Conservation (phyloP, 768 basidiomycete species). For the Boletus eberwhitei region DNA sequence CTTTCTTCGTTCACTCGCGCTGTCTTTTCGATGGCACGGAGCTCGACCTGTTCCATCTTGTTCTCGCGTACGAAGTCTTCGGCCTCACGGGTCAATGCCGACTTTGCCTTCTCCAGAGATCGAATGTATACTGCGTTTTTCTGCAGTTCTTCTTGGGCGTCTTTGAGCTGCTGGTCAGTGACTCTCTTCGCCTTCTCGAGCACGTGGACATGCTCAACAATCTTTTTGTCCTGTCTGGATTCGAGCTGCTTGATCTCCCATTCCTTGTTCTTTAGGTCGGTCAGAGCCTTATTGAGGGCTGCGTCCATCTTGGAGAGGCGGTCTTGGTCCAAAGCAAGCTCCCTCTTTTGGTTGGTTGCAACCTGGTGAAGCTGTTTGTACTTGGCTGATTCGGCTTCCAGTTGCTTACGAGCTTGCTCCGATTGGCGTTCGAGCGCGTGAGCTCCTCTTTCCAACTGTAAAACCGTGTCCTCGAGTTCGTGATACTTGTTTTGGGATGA, state of each 20-base stretch:
- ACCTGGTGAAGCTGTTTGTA: slow-evolving; percentile 73
- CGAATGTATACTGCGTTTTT: slow-evolving; percentile 73
- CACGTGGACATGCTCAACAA: slow-evolving; percentile 96
- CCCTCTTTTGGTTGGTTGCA: slow-evolving; percentile 59
- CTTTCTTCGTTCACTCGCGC: slow-evolving; percentile 59
- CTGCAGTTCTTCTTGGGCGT: slow-evolving; percentile 75
- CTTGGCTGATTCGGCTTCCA: slow-evolving; percentile 70
- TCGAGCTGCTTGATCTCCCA: slow-evolving; percentile 85
- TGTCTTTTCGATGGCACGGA: slow-evolving; percentile 68
- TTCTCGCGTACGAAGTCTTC: slow-evolving; percentile 79
- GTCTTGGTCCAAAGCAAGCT: slow-evolving; percentile 66
- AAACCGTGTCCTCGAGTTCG: slow-evolving; percentile 83
- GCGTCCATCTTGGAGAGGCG: slow-evolving; percentile 68
- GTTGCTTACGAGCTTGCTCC: slow-evolving; percentile 65
- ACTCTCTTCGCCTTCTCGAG: slow-evolving; percentile 93
- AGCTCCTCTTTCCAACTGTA: slow-evolving; percentile 82
- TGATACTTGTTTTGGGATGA: slow-evolving; percentile 72
- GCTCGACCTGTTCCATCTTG: slow-evolving; percentile 62
- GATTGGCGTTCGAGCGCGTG: slow-evolving; percentile 68
- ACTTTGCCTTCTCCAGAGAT: slow-evolving; percentile 81
- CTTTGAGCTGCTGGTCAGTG: slow-evolving; percentile 85
- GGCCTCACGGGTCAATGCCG: slow-evolving; percentile 68
- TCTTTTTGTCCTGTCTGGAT: slow-evolving; percentile 92
- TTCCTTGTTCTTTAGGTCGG: slow-evolving; percentile 76
- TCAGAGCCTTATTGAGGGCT: slow-evolving; percentile 77